Percentiles rank a stretch among this genome's conserved stretches.
These are phyloP conservation scores for Blastobotrys ciferrii DNA, from an alignment of 1,139 yeast species.

Conservation along the genomic window DNA sequence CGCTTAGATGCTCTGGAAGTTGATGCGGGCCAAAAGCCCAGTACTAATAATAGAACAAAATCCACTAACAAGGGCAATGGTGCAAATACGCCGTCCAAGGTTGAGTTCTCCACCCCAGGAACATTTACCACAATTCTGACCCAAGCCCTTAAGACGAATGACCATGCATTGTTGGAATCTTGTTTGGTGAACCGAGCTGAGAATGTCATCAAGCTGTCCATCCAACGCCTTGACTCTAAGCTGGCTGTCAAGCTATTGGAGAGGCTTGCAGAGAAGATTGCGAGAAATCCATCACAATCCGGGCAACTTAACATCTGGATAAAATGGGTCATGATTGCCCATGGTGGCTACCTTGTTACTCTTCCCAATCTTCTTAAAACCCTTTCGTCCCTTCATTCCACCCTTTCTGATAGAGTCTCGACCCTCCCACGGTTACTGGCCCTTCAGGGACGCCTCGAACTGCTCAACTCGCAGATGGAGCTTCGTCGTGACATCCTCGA, in stretches of 20 bases:
- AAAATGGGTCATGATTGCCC: conserved; percentile 87
- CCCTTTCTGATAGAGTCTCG: conserved; percentile 69
- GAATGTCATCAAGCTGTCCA: conserved; percentile 66
- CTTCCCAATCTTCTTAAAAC: conserved; percentile 67
- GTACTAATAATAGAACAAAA: conserved; percentile 6
- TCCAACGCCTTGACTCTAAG: conserved; percentile 65
- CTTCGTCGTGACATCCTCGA: conserved; percentile 57
- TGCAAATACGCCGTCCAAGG: conserved; percentile 1
- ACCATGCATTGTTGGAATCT: conserved; percentile 53
- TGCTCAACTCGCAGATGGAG: conserved; percentile 67
- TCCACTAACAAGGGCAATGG: background rate
- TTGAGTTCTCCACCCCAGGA: conserved; percentile 28
- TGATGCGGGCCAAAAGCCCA: conserved; percentile 27
- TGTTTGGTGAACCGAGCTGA: conserved; percentile 73
- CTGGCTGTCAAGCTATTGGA: conserved; percentile 76
- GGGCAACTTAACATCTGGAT: conserved; percentile 84
- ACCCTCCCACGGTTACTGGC: conserved; percentile 77
- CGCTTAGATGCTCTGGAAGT: conserved; percentile 42
- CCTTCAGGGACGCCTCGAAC: conserved; percentile 75
- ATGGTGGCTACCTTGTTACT: conserved; percentile 77
- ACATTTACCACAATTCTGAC: conserved; percentile 39
- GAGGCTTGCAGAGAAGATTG: conserved; percentile 78
- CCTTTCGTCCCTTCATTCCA: conserved; percentile 73
- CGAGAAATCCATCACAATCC: conserved; percentile 65
- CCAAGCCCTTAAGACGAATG: conserved; percentile 44